These are phyloP conservation scores for Brassica cretica DNA, from an alignment of 345 rosid species.

Conservation along the genomic window DNA sequence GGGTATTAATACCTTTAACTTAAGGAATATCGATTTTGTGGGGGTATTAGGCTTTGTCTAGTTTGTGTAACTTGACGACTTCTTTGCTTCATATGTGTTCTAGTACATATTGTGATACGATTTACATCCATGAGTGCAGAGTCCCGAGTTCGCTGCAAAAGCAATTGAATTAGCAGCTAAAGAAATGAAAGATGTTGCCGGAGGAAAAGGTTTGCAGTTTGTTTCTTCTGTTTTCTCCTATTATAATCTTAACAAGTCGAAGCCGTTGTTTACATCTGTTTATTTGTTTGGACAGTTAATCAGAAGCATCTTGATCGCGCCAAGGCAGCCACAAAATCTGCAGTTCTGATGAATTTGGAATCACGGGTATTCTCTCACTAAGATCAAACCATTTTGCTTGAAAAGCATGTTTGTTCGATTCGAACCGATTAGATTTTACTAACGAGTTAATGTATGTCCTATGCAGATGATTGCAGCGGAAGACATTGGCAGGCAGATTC, in stretches of 20 bases:
- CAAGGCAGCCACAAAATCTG: constrained; percentile 68
- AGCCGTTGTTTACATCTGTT: not conserved
- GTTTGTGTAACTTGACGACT: not conserved
- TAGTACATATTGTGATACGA: not conserved
- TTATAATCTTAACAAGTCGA: not conserved
- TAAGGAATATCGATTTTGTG: not conserved
- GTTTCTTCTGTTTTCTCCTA: not conserved
- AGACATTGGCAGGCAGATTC: constrained; percentile 71
- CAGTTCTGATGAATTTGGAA: constrained; percentile 73
- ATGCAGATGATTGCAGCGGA: constrained; percentile 57
- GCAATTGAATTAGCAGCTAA: constrained; percentile 58
- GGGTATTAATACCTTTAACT: not conserved
- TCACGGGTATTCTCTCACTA: constrained; percentile 52
- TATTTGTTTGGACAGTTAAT: constrained; percentile 43
- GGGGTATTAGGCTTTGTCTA: not conserved
- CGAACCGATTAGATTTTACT: constrained; percentile 1
- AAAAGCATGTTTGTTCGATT: not conserved
- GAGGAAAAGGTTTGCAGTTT: constrained; percentile 52
- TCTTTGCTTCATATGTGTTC: not conserved
- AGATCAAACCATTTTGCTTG: not conserved
- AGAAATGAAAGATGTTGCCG: constrained; percentile 56
- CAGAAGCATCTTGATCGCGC: constrained; percentile 56
- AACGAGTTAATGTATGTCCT: not conserved
- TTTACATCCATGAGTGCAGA: constrained; percentile 40
- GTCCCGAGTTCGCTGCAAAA: constrained; percentile 50